Base-by-base conservation (phyloP, 2,329 filamentous ascomycete species). In the Colletotrichum sp. region DNA sequence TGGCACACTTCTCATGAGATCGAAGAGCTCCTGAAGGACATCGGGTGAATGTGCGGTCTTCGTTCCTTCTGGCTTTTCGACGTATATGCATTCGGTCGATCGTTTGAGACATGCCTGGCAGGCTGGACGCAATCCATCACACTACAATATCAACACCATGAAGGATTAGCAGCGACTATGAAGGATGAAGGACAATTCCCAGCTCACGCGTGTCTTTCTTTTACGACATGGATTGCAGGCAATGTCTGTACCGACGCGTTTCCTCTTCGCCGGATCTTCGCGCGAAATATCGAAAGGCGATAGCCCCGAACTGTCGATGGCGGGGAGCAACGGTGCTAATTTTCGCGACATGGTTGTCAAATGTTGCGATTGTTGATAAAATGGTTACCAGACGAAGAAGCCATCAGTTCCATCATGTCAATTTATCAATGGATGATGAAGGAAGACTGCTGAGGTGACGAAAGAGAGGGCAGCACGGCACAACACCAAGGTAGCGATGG, bases 141-240 rank as follows among this genome's bases (percentile, higher is more conserved):
- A 80, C 77, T 80, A 28, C 22, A 16, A 16, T 39, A 30, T 13
- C 16, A 25, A 52, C 64, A 74, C 65, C 19, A 19, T 5, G 16
- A 8, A 8, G 48, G 4, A n/a, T 32, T 28, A 63, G 52, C 69
- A 61, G 48, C 22, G 25, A 55, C 44, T 4, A 16, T 16, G 39
- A 36, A 22, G 63, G 25, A 28, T 22, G 27, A 7, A 60, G 9
- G 30, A 8, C 12, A 4, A 65, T 16, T 11, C 64, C 16, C 6
- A 30, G 70, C 80, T 30, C 69, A 81, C 79, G 22, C 80, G 76
- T 32, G 78, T 78, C 63, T 81, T 81, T 19, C 74, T 78, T 15
- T 78, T 73, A 15, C 80, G 72, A 44, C 80, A 81, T 11, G 68
- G 44, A 64, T 81, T 79, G 69, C 80, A 81, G 22, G 80, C 80